A percentile compares a stretch with the other conserved stretches of the same genome.
These are phyloP conservation scores for Trichoderma sp. DNA, from an alignment of 2,329 filamentous ascomycete genomes.

Conservation along the genomic window DNA sequence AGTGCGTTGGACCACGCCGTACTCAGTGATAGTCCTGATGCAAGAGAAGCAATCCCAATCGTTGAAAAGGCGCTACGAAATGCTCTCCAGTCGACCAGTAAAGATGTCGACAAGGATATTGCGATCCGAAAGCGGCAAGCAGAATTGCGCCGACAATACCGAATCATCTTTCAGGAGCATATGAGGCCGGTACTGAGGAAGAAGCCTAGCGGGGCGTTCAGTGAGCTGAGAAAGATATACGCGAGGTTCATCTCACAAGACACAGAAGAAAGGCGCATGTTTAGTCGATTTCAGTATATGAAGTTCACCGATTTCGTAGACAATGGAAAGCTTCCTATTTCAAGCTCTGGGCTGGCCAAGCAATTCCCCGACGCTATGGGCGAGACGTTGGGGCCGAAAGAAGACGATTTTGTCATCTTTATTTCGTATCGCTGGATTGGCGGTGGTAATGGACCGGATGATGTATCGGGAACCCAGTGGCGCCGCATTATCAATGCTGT, in stretches of 20 bases:
- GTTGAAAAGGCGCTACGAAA: neutral
- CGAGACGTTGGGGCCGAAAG: neutral
- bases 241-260: neutral
- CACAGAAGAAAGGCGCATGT: neutral
- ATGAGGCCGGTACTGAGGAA: neutral
- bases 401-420: neutral
- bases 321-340: neutral
- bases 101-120: neutral
- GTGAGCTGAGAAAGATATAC: neutral
- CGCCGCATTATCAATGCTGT: neutral
- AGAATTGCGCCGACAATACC: neutral
- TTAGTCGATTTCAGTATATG: neutral
- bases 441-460: neutral
- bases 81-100: neutral
- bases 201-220: neutral
- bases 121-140: neutral
- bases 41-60: neutral
- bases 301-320: neutral
- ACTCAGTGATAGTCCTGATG: neutral
- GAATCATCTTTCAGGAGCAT: neutral
- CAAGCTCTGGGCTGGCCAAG: neutral
- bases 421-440: neutral
- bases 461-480: neutral
- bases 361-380: neutral
- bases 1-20: neutral